These are phyloP conservation scores for Aspergillus saccharolyticus DNA, from an alignment of 495 filamentous ascomycete species.

Conservation along the genomic window DNA sequence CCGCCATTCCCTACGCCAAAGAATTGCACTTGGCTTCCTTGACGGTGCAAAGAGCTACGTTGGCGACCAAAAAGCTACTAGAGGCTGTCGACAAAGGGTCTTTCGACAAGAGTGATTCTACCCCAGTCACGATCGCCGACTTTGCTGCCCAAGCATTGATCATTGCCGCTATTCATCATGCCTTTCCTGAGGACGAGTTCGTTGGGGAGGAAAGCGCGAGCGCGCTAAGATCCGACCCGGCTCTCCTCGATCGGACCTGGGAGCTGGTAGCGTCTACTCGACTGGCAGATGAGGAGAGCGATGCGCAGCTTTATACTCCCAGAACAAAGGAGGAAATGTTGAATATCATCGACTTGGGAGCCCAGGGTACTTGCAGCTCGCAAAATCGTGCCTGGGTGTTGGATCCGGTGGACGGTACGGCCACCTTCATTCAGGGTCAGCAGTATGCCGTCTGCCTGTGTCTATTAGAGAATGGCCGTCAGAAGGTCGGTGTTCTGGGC, in stretches of 20 bases:
- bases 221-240: slow-evolving; percentile 45
- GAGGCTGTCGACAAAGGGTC: slow-evolving; percentile 41
- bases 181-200: slow-evolving; percentile 54
- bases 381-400: slow-evolving; percentile 56
- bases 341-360: slow-evolving; percentile 57
- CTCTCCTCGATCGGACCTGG: slow-evolving; percentile 50
- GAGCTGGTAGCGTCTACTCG: slow-evolving; percentile 37
- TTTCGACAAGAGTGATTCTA: slow-evolving; percentile 54
- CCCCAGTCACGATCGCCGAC: slow-evolving; percentile 63
- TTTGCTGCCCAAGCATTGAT: slow-evolving; percentile 63
- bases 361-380: slow-evolving; percentile 34
- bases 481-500: slow-evolving; percentile 50
- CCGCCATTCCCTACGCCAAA: slow-evolving; percentile 32
- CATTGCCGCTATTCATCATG: slow-evolving; percentile 46
- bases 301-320: slow-evolving; percentile 38
- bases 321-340: slow-evolving; percentile 51
- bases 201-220: slow-evolving; percentile 59
- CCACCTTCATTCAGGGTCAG: slow-evolving; percentile 56
- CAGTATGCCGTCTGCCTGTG: slow-evolving; percentile 63
- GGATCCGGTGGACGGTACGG: slow-evolving; percentile 70
- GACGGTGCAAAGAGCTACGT: slow-evolving; percentile 50
- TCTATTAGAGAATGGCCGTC: slow-evolving; percentile 42
- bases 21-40: slow-evolving; percentile 48
- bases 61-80: slow-evolving; percentile 48
- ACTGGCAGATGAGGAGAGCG: slow-evolving; percentile 37